Conservation (phyloP, 768 basidiomycete genomes). For the Boletus rex-veris region DNA sequence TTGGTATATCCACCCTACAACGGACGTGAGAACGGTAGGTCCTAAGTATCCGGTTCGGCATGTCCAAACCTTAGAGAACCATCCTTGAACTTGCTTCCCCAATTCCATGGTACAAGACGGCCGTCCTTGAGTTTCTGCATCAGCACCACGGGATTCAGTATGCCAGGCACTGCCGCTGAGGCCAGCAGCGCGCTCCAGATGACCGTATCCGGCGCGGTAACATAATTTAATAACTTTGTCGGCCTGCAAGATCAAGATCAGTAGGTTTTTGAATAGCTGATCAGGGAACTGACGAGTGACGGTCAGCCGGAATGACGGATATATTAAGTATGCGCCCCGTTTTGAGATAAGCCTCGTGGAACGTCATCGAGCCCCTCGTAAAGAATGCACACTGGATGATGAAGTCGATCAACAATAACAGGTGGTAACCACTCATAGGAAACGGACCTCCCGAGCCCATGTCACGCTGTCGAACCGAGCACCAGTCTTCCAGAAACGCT, state of each 20-base stretch:
- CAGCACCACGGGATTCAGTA: conserved; percentile 90
- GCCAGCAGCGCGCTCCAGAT: conserved; percentile 82
- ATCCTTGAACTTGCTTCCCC: conserved; percentile 92
- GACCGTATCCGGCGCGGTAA: conserved; percentile 90
- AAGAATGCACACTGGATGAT: conserved; percentile 72
- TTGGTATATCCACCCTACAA: conserved; percentile 86
- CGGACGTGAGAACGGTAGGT: background rate
- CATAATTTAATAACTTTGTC: conserved; percentile 92
- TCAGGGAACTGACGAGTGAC: conserved; percentile 62
- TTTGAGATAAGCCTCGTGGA: conserved; percentile 88
- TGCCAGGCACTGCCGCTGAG: conserved; percentile 93
- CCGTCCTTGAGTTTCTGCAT: conserved; percentile 89
- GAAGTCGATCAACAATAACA: background rate
- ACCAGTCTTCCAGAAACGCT: conserved; percentile 78
- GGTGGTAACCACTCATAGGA: background rate
- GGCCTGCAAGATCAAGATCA: conserved; percentile 48
- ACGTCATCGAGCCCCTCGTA: conserved; percentile 90
- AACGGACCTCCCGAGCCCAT: conserved; percentile 84
- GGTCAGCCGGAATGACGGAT: conserved; percentile 86
- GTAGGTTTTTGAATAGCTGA: conserved; percentile 1
- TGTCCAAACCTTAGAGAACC: conserved; percentile 71
- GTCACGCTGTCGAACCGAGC: conserved; percentile 89
- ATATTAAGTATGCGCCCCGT: conserved; percentile 94
- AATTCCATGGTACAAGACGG: conserved; percentile 84
- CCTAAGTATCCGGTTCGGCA: background rate